These are phyloP conservation scores for Tilletia horrida DNA, from an alignment of 1,284 basidiomycete species.

Conservation along the genomic window DNA sequence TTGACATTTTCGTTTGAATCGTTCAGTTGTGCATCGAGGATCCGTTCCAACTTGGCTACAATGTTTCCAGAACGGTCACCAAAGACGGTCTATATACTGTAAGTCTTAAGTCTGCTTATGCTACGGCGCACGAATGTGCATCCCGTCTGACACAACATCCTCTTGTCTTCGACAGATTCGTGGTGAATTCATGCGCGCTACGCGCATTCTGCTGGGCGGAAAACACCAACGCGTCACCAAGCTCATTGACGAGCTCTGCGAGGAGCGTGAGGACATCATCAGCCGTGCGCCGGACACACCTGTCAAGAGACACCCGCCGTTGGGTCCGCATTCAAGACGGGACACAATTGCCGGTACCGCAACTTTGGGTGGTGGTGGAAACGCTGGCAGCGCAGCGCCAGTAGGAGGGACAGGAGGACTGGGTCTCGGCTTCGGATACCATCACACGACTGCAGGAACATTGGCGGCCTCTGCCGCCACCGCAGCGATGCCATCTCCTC, in stretches of 20 bases:
- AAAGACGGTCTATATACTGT: slow-evolving; percentile 92
- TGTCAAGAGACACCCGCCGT: slow-evolving; percentile 20
- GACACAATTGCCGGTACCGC: neutral
- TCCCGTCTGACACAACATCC: neutral
- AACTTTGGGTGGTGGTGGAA: neutral
- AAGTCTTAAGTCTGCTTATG: slow-evolving; percentile 41
- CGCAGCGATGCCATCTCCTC: slow-evolving; percentile 1
- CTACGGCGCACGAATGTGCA: neutral
- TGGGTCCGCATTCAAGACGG: neutral
- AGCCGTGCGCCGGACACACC: slow-evolving; percentile 47
- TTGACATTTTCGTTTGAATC: neutral
- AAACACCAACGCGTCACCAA: slow-evolving; percentile 37
- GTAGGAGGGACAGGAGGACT: neutral
- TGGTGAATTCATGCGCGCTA: slow-evolving; percentile 96
- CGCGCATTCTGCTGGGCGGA: slow-evolving; percentile 59
- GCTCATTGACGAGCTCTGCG: slow-evolving; percentile 50
- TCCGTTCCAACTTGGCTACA: slow-evolving; percentile 91
- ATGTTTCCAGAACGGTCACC: slow-evolving; percentile 92
- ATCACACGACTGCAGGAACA: slow-evolving; percentile 7
- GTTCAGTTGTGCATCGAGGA: slow-evolving; percentile 63
- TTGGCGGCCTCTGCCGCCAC: neutral
- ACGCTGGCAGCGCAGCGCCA: neutral
- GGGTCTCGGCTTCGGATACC: slow-evolving; percentile 10
- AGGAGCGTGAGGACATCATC: slow-evolving; percentile 51
- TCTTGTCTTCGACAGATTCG: slow-evolving; percentile 62